Base-by-base conservation (phyloP, 257 asterid species). In the Capsicum pubescens region DNA sequence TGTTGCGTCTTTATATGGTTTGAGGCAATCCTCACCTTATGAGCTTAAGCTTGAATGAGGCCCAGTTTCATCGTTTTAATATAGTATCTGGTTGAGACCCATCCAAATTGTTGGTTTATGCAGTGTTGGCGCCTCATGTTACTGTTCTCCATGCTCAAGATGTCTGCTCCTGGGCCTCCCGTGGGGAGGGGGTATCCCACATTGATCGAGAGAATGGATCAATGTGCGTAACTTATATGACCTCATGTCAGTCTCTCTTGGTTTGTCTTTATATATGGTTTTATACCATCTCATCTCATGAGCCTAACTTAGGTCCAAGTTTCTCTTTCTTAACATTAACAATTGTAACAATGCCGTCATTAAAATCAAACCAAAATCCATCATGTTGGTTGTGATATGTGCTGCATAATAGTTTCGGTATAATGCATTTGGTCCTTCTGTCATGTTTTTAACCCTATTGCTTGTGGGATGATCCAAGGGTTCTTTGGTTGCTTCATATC, bases 361-460 rank as follows among this genome's bases (percentile, higher is more conserved):
- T 14, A 54, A 1, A 32, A 32, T 0, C 9, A 21, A 77, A 54
- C 64, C 32, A 17, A 15, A 54, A 77, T 77, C 50, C 50, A 1
- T 77, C 26, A 54, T 76, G 81, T 54, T 77, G 64, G 81, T 77
- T 77, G 64, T 54, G 50, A 77, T 32, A 77, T 54, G 82, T 52
- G 82, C 50, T 54, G 50, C 32, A 26, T 12, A 77, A 54, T 54
- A 54, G 44, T 26, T 14, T 76, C 60, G 26, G 26, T 54, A 14
- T 15, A 54, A 54, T 77, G 82, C 50, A 32, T 77, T 52, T 76
- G 44, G 44, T 39, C 5, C 5, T 39, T 39, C 44, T 39, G 44
- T 21, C 76, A 15, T 69, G 61, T 77, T 77, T 77, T 3, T 77
- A 26, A 32, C 32, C 32, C 66, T 54, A 26, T 77, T 54, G 50